Evolutionary conservation across 257 asterid genomes (phyloP), one percentile per base, ranked within the genome.

Genomic region (Ehretia macrophylla): DNA sequence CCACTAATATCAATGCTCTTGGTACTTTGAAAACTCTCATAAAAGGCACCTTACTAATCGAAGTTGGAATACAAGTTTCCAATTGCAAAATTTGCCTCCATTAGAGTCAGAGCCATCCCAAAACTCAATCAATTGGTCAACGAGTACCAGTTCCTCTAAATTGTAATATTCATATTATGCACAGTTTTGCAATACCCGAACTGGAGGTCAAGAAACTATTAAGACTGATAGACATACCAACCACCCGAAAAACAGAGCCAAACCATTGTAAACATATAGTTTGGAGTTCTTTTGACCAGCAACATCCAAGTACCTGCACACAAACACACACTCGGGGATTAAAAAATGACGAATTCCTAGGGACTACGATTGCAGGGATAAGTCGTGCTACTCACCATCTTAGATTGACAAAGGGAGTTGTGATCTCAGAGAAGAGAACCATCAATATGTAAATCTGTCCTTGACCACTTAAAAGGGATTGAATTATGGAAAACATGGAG

Each of bases 191-290:
- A 42, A 32, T 6, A 38, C 21, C 32, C 21, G n/a, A n/a, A n/a
- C n/a, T 27, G 35, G 42, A 62, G 23, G 38, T 5, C 27, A 61
- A 69, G 61, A 60, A n/a, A 45, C 22, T 63, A 56, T 70, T 56
- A 38, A 18, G 65, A 56, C 32, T 53, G 63, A 55, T 51, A 32
- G 70, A 68, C 83, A 69, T 92, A 92, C 99, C 97, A 92, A 70
- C 99, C 99, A 92, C 42, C 97, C 95, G 13, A 88, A 40, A 85
- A 92, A 92, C 83, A 92, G 67, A 18, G 86, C 95, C 71, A 88
- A 76, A 10, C 97, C 99, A 67, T 88, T 92, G 69, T 53, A 69
- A 23, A 82, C 61, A 63, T 92, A 92, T 44, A 86, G 60, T 62
- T 75, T 83, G 32, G 97, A 92, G 39, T 57, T 77, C 83, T 84